Conservation (phyloP, 345 rosid genomes). For the Jatropha curcas region DNA sequence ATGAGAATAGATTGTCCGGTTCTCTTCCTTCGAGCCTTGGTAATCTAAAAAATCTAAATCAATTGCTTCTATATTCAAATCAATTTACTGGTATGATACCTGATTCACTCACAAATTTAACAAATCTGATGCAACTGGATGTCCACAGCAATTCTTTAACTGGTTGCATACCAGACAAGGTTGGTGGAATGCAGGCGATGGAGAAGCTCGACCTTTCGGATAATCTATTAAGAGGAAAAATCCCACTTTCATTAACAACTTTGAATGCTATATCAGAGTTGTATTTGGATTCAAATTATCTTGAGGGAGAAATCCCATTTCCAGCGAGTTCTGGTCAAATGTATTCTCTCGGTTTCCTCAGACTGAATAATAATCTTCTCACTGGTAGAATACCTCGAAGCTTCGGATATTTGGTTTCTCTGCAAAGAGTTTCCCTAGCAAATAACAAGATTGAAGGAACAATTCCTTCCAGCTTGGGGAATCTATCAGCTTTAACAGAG, state of each 20-base stretch:
- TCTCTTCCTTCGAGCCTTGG: conserved; percentile 45
- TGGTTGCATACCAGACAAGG: conserved; percentile 41
- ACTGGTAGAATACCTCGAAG: conserved; percentile 38
- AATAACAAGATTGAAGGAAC: conserved; percentile 47
- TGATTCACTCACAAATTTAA: conserved; percentile 39
- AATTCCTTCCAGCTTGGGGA: conserved; percentile 47
- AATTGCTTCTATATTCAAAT: conserved; percentile 44
- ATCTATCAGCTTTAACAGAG: conserved; percentile 48
- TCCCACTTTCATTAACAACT: conserved; percentile 41
- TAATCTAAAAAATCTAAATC: conserved; percentile 36
- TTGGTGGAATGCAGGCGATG: conserved; percentile 42
- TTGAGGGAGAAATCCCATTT: conserved; percentile 45
- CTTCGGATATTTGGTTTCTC: conserved; percentile 41
- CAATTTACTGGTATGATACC: conserved; percentile 39
- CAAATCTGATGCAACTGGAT: conserved; percentile 42
- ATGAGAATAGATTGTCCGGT: conserved; percentile 51
- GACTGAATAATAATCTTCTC: conserved; percentile 46
- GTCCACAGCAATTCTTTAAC: conserved; percentile 43
- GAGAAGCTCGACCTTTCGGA: conserved; percentile 50
- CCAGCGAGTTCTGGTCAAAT: conserved; percentile 38
- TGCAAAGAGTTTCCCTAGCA: conserved; percentile 49
- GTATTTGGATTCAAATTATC: conserved; percentile 44
- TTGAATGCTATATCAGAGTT: conserved; percentile 39
- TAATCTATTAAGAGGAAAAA: conserved; percentile 39
- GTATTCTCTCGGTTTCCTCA: conserved; percentile 44